These are phyloP conservation scores for Rhizoclosmatium globosum DNA, from an alignment of 192 early-diverging fungal genomes.

Conservation along the genomic window DNA sequence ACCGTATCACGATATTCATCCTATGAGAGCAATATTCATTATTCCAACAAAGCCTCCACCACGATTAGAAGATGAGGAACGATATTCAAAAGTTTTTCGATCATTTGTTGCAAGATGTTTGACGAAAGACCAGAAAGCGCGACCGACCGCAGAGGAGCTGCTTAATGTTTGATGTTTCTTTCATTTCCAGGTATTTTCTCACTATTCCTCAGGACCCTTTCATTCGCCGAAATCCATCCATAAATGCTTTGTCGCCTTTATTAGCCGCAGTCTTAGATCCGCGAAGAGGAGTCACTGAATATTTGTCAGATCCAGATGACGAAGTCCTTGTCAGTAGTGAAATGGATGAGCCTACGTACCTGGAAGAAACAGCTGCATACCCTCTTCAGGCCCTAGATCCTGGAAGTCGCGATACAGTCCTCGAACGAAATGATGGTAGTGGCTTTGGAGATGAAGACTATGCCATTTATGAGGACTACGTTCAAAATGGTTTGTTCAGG, in stretches of 20 bases:
- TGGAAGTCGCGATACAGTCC: neutral
- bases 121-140: conserved; percentile 61
- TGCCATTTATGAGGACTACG: conserved; percentile 18
- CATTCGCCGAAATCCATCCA: conserved; percentile 40
- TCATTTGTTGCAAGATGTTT: conserved; percentile 64
- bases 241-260: conserved; percentile 3
- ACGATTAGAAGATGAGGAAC: conserved; percentile 52
- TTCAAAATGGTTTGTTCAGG: neutral
- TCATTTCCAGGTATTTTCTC: neutral
- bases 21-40: conserved; percentile 72
- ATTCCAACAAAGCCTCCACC: conserved; percentile 71
- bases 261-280: neutral
- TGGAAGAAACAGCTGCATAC: neutral
- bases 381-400: neutral
- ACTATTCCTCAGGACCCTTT: conserved; percentile 52
- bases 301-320: conserved; percentile 3
- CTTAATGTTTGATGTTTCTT: conserved; percentile 42
- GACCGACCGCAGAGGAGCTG: conserved; percentile 59
- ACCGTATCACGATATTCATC: conserved; percentile 68
- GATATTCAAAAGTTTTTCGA: conserved; percentile 55
- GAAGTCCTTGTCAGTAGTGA: conserved; percentile 13
- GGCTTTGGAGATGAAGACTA: conserved; percentile 30
- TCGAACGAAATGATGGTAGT: conserved; percentile 2
- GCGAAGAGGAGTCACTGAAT: neutral
- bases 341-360: neutral